These are phyloP conservation scores for Rhizophora mangle DNA, from an alignment of 345 rosid species.

Conservation along the genomic window DNA sequence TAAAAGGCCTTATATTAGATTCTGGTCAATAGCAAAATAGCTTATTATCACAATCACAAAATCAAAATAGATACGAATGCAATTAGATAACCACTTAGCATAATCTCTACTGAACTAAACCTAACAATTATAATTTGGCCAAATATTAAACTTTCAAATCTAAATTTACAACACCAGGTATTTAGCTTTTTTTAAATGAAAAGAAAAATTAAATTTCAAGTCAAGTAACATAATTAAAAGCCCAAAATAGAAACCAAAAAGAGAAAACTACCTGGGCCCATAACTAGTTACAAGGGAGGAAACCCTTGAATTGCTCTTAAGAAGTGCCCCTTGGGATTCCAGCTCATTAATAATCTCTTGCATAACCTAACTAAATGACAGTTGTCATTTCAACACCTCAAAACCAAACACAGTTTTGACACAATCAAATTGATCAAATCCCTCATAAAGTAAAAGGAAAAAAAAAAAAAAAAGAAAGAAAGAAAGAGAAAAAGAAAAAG, in stretches of 20 bases:
- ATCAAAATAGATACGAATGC: too few relatives aligned
- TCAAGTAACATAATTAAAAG: not conserved
- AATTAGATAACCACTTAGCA: too few relatives aligned
- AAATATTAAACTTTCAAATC: too few relatives aligned
- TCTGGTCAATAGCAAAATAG: too few relatives aligned
- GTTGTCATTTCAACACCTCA: constrained; percentile 9
- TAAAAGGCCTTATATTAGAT: too few relatives aligned
- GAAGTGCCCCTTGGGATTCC: constrained; percentile 97
- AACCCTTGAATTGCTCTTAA: constrained; percentile 98
- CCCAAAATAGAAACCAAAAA: not conserved
- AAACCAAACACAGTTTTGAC: not conserved
- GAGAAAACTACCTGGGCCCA: constrained; percentile 73
- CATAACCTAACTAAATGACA: constrained; percentile 58
- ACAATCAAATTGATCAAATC: constrained; percentile 4
- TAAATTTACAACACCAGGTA: too few relatives aligned
- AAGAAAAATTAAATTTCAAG: constrained; percentile 5
- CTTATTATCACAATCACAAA: too few relatives aligned
- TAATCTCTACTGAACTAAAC: too few relatives aligned
- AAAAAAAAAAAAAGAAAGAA: not conserved
- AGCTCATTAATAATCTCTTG: constrained; percentile 98
- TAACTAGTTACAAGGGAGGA: constrained; percentile 99
- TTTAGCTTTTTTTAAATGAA: not conserved
- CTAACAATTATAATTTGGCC: too few relatives aligned
- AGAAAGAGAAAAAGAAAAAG: constrained; percentile 5
- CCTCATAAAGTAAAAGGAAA: too few relatives aligned